These are phyloP conservation scores for Candida coquimbonensis DNA, from an alignment of 805 yeast species.

Conservation along the genomic window DNA sequence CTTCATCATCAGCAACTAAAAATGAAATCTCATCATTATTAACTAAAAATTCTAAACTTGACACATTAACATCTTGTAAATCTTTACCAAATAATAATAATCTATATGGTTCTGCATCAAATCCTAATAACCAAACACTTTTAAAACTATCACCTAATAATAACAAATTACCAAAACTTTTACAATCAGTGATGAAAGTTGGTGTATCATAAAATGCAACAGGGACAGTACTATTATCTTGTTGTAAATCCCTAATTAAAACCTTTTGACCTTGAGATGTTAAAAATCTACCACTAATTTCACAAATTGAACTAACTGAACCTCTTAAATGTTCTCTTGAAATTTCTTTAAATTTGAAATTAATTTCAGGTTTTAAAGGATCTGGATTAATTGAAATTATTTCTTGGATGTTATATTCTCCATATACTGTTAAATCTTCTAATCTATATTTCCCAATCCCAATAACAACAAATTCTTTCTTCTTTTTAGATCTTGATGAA, in stretches of 20 bases:
- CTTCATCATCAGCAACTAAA: conserved; percentile 60
- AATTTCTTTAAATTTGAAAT: conserved; percentile 66
- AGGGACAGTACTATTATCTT: conserved; percentile 80
- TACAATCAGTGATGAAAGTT: conserved; percentile 69
- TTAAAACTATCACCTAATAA: conserved; percentile 75
- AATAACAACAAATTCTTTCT: conserved; percentile 63
- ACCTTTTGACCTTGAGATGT: conserved; percentile 80
- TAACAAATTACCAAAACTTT: conserved; percentile 77
- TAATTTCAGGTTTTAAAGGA: conserved; percentile 78
- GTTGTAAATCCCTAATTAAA: conserved; percentile 75
- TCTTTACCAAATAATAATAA: conserved; percentile 77
- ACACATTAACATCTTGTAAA: conserved; percentile 51
- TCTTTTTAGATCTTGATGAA: conserved; percentile 32
- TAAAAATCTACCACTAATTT: conserved; percentile 75
- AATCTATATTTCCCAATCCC: conserved; percentile 72
- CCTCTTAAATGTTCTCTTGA: conserved; percentile 75
- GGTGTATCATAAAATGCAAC: conserved; percentile 92
- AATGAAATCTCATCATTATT: conserved; percentile 64
- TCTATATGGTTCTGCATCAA: conserved; percentile 92
- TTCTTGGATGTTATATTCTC: conserved; percentile 68
- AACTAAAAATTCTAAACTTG: conserved; percentile 69
- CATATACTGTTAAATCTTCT: conserved; percentile 78
- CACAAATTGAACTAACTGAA: conserved; percentile 71
- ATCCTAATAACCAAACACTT: conserved; percentile 75
- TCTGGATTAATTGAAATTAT: conserved; percentile 82